phyloP scores from a whole-genome alignment of 371 early-diverging fungal species.

The Batrachochytrium dendrobatidis region DNA sequence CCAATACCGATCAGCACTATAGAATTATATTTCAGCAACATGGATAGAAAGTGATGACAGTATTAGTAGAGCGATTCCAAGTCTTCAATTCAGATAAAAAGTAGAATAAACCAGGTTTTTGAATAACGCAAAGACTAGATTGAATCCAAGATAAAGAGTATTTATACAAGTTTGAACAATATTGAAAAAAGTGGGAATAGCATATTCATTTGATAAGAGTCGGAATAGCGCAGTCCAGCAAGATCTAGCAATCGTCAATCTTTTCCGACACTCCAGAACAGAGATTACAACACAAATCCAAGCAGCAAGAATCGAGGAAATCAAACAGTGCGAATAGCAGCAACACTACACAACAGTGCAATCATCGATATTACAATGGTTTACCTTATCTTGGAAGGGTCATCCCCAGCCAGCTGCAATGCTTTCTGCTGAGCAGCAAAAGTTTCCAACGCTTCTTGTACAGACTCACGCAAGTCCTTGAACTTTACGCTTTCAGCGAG shows the following conservation, averaged over 20 bases:
- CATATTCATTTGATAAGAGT: too few species aligned
- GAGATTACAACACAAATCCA: not conserved
- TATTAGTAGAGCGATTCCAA: not conserved
- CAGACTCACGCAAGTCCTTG: constrained; percentile 24
- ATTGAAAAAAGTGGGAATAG: too few species aligned
- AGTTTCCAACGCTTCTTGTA: constrained; percentile 14
- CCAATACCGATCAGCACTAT: constrained; percentile 39
- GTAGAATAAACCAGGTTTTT: too few species aligned
- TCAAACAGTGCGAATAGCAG: not conserved
- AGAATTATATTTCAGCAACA: too few species aligned
- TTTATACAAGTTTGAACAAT: too few species aligned
- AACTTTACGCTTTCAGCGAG: constrained; percentile 13
- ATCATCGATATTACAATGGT: not conserved
- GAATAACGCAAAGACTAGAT: too few species aligned
- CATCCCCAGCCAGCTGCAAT: constrained; percentile 23
- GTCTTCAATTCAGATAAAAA: too few species aligned
- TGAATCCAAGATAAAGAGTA: too few species aligned
- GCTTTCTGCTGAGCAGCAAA: constrained; percentile 41
- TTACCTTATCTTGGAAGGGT: not conserved
- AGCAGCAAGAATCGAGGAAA: not conserved
- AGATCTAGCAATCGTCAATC: too few species aligned
- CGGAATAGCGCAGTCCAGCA: too few species aligned
- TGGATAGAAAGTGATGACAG: not conserved
- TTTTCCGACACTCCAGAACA: too few species aligned
- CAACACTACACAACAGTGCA: not conserved